A percentile compares a stretch with the other conserved stretches of the same genome.
Conservation (phyloP, 495 filamentous ascomycete species). For the Penicillium lagena region DNA sequence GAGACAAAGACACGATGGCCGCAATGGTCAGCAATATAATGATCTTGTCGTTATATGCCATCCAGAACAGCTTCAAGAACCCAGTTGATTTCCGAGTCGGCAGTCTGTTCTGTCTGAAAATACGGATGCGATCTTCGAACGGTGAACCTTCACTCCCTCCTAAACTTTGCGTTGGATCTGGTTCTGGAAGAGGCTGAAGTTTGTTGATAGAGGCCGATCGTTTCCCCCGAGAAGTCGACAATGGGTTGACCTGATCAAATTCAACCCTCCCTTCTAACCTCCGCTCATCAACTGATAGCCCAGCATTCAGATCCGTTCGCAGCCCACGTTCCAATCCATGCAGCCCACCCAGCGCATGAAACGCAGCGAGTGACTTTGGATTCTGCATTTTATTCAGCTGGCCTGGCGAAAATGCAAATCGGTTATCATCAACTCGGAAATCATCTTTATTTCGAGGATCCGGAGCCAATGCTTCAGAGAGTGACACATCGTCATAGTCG, state of each 20-base stretch:
- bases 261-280: slow-evolving; percentile 47
- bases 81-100: slow-evolving; percentile 69
- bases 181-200: not conserved
- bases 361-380: slow-evolving; percentile 68
- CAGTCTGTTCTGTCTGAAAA: slow-evolving; percentile 68
- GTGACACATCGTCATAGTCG: slow-evolving; percentile 36
- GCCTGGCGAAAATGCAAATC: slow-evolving; percentile 65
- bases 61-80: slow-evolving; percentile 71
- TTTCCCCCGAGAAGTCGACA: slow-evolving; percentile 6
- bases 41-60: slow-evolving; percentile 82
- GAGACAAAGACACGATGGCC: slow-evolving; percentile 63
- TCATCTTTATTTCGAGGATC: slow-evolving; percentile 59
- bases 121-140: slow-evolving; percentile 61
- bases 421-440: slow-evolving; percentile 59
- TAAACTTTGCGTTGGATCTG: slow-evolving; percentile 1
- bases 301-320: slow-evolving; percentile 55
- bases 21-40: slow-evolving; percentile 68
- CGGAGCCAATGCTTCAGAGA: slow-evolving; percentile 55
- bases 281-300: slow-evolving; percentile 63
- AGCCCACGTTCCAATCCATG: slow-evolving; percentile 62
- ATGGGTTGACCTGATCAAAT: slow-evolving; percentile 52
- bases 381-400: slow-evolving; percentile 69
- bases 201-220: slow-evolving; percentile 2
- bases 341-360: slow-evolving; percentile 61
- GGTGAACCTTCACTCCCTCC: slow-evolving; percentile 16